Conservation (phyloP, 1,139 yeast species). For the Zygosaccharomyces pseudobailii region DNA sequence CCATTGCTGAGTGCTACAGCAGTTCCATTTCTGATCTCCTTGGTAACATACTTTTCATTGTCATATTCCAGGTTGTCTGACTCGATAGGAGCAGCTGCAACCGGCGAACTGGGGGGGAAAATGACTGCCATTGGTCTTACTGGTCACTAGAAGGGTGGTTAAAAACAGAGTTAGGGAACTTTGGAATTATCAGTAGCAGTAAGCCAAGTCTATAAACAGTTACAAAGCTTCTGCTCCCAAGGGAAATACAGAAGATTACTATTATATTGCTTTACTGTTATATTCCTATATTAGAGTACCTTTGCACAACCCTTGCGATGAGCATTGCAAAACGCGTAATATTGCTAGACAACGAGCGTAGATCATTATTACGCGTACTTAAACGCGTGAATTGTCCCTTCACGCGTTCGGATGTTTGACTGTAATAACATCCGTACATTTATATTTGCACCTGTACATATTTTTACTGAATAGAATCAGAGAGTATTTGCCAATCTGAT, state of each 20-base stretch:
- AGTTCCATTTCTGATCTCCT: not conserved
- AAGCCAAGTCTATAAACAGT: not conserved
- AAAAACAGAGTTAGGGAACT: no score
- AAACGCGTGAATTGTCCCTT: not conserved
- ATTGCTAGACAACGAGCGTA: not conserved
- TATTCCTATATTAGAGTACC: not conserved
- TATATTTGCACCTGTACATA: not conserved
- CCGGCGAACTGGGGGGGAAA: conserved; percentile 66
- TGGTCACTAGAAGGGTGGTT: not conserved
- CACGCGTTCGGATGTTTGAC: not conserved
- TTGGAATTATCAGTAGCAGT: not conserved
- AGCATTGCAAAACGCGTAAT: not conserved
- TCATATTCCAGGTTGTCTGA: not conserved
- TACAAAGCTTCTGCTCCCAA: not conserved
- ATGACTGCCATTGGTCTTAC: conserved; percentile 31
- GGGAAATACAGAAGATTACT: not conserved
- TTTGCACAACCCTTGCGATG: not conserved
- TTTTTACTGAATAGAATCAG: not conserved
- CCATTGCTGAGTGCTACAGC: conserved; percentile 2
- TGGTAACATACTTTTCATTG: not conserved
- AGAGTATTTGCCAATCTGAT: not conserved
- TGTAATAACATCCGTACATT: not conserved
- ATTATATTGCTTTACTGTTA: not conserved
- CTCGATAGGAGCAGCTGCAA: conserved; percentile 17
- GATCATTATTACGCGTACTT: not conserved